Evolutionary conservation across 179 eudicot species (phyloP).

Genomic region (Actinidia arguta): DNA sequence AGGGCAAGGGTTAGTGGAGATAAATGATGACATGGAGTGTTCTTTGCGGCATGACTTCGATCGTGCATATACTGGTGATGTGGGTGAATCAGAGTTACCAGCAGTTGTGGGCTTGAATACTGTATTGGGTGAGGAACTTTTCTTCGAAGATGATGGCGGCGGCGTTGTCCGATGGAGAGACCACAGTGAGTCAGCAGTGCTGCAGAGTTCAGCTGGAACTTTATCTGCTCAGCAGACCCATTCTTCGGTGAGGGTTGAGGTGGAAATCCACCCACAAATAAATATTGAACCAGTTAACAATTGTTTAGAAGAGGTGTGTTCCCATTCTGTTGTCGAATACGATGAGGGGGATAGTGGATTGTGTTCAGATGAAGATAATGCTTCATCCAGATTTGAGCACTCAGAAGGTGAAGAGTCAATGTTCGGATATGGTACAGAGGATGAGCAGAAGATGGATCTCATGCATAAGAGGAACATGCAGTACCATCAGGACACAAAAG

Average conservation of each 20-base stretch:
- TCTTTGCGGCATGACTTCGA: conserved; percentile 19
- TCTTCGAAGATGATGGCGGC: conserved; percentile 39
- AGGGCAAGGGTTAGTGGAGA: conserved; percentile 23
- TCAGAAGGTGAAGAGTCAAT: conserved; percentile 94
- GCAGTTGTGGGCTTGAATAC: conserved; percentile 16
- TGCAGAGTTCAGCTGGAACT: conserved; percentile 39
- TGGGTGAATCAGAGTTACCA: conserved; percentile 17
- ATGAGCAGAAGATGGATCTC: conserved; percentile 48
- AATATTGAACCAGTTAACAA: conserved; percentile 16
- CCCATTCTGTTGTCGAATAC: conserved; percentile 17
- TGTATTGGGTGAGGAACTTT: conserved; percentile 28
- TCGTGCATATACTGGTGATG: conserved; percentile 15
- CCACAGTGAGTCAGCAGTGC: conserved; percentile 26
- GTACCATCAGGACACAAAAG: conserved; percentile 27
- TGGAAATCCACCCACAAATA: conserved; percentile 13
- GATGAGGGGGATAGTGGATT: conserved; percentile 50
- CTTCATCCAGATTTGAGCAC: conserved; percentile 71
- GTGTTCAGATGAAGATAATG: conserved; percentile 56
- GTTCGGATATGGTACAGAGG: conserved; percentile 74
- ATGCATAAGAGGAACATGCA: conserved; percentile 39
- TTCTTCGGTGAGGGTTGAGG: conserved; percentile 15
- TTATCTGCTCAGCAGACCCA: conserved; percentile 36
- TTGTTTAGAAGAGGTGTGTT: conserved; percentile 18
- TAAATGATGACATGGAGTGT: too few species aligned
- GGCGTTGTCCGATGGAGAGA: conserved; percentile 18